phyloP scores from a whole-genome alignment of 2,329 filamentous ascomycete species.

The Calonectria naviculata region DNA sequence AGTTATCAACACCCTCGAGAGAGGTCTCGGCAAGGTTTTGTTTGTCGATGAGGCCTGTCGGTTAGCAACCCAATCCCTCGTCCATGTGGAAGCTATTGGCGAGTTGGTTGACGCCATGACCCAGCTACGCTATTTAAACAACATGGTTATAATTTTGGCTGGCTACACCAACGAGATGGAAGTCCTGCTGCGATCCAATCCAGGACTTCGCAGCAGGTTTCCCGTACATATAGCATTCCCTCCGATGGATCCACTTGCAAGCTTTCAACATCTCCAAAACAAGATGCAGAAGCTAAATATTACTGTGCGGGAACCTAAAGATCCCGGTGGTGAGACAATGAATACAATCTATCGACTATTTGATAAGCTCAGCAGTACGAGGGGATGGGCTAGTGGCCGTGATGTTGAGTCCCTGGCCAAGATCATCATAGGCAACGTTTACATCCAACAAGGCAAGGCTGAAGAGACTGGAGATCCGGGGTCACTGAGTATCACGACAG shows the following conservation, averaged over 20 bases:
- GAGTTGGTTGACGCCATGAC: neutral
- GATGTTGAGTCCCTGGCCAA: neutral
- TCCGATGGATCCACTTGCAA: neutral
- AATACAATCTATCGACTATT: neutral
- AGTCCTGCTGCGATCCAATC: neutral
- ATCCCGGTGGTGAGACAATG: neutral
- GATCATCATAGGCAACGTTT: neutral
- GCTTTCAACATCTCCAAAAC: neutral
- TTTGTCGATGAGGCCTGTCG: neutral
- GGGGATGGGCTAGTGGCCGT: neutral
- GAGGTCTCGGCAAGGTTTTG: neutral
- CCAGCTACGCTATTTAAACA: neutral
- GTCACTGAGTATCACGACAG: neutral
- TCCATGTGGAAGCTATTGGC: neutral
- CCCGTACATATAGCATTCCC: neutral
- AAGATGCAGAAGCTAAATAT: neutral
- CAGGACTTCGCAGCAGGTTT: neutral
- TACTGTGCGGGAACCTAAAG: neutral
- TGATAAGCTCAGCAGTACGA: neutral
- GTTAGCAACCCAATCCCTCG: neutral
- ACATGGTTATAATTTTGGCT: neutral
- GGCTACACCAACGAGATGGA: neutral
- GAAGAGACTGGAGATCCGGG: neutral
- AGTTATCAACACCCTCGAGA: neutral
- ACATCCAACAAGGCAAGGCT: neutral